Evolutionary conservation across 495 filamentous ascomycete species (phyloP).

Genomic region (Penicillium angulare): DNA sequence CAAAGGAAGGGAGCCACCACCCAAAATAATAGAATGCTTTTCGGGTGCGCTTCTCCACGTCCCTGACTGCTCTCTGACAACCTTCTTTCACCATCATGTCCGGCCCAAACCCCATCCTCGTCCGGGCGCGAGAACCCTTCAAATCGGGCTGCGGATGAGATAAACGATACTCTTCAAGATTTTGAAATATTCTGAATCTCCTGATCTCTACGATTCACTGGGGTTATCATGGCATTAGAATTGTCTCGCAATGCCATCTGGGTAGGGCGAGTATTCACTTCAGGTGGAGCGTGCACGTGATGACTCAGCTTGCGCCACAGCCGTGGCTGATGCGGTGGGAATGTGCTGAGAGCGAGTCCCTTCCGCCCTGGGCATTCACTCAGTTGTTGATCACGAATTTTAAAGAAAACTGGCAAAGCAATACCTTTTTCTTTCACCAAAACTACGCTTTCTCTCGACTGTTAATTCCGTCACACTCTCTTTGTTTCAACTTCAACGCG

Average conservation of each 20-base stretch:
- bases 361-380: conserved; percentile 25
- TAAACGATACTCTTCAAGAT: not conserved
- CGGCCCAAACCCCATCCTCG: conserved; percentile 1
- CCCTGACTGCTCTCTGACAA: conserved; percentile 27
- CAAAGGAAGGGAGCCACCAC: conserved; percentile 35
- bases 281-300: conserved; percentile 21
- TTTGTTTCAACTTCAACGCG: conserved; percentile 20
- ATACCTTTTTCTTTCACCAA: not conserved
- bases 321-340: conserved; percentile 19
- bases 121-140: not conserved
- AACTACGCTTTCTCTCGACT: too few relatives aligned
- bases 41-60: conserved; percentile 18
- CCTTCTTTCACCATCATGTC: conserved; percentile 22
- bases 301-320: conserved; percentile 23
- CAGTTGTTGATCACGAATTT: conserved; percentile 8
- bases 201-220: conserved; percentile 1
- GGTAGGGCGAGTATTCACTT: conserved; percentile 4
- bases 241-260: conserved; percentile 1
- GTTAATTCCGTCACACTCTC: not conserved
- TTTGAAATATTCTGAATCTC: conserved; percentile 1
- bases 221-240: not conserved
- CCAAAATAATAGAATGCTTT: conserved; percentile 29
- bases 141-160: not conserved
- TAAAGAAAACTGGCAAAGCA: not conserved
- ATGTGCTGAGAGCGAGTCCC: conserved; percentile 19